Base-by-base conservation (phyloP, 805 yeast species). In the Jamesozyma gamospora region DNA sequence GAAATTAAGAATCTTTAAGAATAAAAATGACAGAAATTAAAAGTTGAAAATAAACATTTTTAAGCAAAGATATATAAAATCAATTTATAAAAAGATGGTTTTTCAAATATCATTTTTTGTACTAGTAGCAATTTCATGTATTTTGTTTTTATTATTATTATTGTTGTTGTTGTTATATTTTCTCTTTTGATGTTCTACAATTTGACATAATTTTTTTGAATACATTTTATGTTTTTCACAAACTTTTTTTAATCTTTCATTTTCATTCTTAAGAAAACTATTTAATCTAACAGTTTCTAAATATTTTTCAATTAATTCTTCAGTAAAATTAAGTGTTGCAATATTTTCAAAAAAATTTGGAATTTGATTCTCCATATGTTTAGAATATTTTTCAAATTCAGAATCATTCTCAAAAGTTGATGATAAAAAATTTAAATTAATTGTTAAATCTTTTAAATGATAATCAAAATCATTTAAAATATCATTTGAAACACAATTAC, bases 241-340 rank as follows among this genome's bases (percentile, higher is more conserved):
- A 29, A 14, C 11, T n/a, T 29, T 15, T 29, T 14, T 15, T 11
- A 29, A 14, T 29, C 18, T 9, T 15, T 32, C 34, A 7, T 28
- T 9, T 19, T 39, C 35, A n/a, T 17, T 17, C 8, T 18, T 21
- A 5, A 36, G 27, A 29, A 40, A 27, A 25, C 18, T 35, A 17
- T 32, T 40, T 16, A 39, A 17, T 12, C 40, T 32, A 3, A 36
- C 29, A 25, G 39, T 14, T 9, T 12, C 16, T 3, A 48, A 42
- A 40, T 50, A 51, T 32, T 51, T 49, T 14, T 53, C 42, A 10
- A 53, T 45, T 17, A 52, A 32, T 37, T 51, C 54, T 24, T 51
- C 53, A 21, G 54, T 31, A 15, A 54, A 45, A 26, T 44, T 37
- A 18, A 42, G 37, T 27, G 38, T 51, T 32, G 55, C 57, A 36